Evolutionary conservation across 371 early-diverging fungal genomes (phyloP).

Genomic region (Saksenaea vasiformis): DNA sequence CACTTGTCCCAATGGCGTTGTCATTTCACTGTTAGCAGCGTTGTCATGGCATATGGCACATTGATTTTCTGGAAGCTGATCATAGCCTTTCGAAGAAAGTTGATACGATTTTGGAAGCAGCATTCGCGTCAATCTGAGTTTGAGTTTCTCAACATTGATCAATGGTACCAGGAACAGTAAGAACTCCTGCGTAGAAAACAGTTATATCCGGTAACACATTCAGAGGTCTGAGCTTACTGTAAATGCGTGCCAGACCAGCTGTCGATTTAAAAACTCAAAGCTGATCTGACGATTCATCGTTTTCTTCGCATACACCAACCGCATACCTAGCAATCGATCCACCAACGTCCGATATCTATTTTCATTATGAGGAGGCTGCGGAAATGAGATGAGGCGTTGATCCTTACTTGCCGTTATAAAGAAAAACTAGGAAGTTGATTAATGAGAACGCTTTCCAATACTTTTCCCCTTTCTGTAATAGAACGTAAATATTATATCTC

Average conservation of each 20-base stretch:
- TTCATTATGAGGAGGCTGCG: neutral
- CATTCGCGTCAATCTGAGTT: conserved; percentile 58
- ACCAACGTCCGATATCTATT: conserved; percentile 70
- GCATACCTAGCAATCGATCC: conserved; percentile 80
- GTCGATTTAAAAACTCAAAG: conserved; percentile 92
- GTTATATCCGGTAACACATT: neutral
- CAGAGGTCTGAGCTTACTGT: conserved; percentile 58
- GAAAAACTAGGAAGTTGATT: conserved; percentile 81
- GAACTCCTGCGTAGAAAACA: conserved; percentile 68
- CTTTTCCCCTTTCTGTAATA: conserved; percentile 67
- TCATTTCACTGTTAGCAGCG: conserved; percentile 31
- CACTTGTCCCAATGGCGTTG: conserved; percentile 28
- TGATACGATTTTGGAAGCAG: conserved; percentile 58
- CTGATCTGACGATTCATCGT: conserved; percentile 79
- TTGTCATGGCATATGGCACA: conserved; percentile 75
- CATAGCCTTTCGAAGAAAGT: conserved; percentile 54
- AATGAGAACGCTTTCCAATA: conserved; percentile 66
- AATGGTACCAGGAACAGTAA: conserved; percentile 85
- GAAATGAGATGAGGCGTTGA: neutral
- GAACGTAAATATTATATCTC: conserved; percentile 64
- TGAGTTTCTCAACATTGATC: conserved; percentile 76
- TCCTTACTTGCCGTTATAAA: conserved; percentile 77
- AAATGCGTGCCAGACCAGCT: conserved; percentile 94
- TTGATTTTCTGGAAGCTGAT: conserved; percentile 61
- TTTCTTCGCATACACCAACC: conserved; percentile 79